phyloP scores from a whole-genome alignment of 2,329 filamentous ascomycete species.

The Microascus cirrosus region DNA sequence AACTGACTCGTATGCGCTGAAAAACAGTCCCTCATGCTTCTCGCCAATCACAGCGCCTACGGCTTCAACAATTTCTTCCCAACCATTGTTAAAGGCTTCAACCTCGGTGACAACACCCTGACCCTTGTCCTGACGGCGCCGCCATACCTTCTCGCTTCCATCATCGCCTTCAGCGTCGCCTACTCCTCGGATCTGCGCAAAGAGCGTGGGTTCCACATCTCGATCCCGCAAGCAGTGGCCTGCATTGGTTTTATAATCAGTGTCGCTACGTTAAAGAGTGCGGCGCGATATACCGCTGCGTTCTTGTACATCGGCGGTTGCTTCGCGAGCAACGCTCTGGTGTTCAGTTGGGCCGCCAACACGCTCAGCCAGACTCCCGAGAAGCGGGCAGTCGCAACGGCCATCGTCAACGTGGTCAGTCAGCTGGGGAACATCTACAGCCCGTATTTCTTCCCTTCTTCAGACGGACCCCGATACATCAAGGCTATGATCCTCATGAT shows the following conservation, averaged over 20 bases:
- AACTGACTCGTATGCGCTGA: neutral
- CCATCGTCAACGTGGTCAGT: conserved; percentile 26
- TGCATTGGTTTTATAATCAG: conserved; percentile 15
- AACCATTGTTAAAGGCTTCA: conserved; percentile 16
- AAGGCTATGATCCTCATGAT: neutral
- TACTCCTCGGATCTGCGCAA: conserved; percentile 23
- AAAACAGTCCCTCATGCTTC: conserved; percentile 33
- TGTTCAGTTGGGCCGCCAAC: conserved; percentile 27
- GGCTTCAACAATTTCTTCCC: conserved; percentile 18
- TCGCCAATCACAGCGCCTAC: conserved; percentile 40
- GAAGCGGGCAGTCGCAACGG: conserved; percentile 29
- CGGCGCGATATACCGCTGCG: conserved; percentile 19
- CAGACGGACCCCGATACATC: neutral
- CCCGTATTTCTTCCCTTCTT: neutral
- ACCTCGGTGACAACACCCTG: conserved; percentile 9
- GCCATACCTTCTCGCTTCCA: conserved; percentile 15
- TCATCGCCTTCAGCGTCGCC: conserved; percentile 18
- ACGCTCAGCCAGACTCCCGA: conserved; percentile 29
- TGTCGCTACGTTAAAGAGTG: conserved; percentile 8
- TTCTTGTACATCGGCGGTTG: conserved; percentile 23
- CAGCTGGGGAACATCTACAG: neutral
- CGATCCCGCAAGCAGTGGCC: conserved; percentile 10
- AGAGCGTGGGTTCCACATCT: conserved; percentile 26
- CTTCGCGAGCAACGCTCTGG: conserved; percentile 27
- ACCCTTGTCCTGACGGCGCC: conserved; percentile 18